These are phyloP conservation scores for Blastobotrys malaysiensis DNA, from an alignment of 1,139 yeast genomes.

Conservation along the genomic window DNA sequence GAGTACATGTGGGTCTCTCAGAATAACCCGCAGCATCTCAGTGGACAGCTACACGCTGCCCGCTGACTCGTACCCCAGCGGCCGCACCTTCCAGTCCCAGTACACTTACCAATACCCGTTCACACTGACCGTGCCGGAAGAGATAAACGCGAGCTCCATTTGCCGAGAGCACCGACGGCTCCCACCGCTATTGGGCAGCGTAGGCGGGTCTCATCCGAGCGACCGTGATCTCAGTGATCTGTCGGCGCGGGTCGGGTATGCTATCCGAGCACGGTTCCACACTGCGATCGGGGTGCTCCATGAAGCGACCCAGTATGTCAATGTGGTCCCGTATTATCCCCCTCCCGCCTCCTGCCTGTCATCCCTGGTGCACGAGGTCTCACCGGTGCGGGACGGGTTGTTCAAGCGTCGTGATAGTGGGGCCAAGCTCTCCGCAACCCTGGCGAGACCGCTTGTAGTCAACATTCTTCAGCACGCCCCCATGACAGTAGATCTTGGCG, in stretches of 20 bases:
- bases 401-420: not conserved
- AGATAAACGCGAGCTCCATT: not conserved
- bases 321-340: not conserved
- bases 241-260: not conserved
- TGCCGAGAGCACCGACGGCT: not conserved
- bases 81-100: not conserved
- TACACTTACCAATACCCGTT: not conserved
- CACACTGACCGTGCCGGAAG: not conserved
- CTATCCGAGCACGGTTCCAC: not conserved
- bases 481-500: not conserved
- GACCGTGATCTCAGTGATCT: not conserved
- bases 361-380: not conserved
- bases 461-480: not conserved
- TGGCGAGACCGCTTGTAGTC: not conserved
- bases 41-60: not conserved
- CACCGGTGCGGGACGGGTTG: not conserved
- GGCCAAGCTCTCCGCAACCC: not conserved
- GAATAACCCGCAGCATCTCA: not conserved
- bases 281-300: not conserved
- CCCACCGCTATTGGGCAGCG: not conserved
- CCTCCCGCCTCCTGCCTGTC: not conserved
- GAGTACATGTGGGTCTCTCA: not conserved
- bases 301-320: not conserved
- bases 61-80: not conserved
- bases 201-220: not conserved